Evolutionary conservation across 148 eudicot species (phyloP).

Genomic region (Fagopyrum esculentum): DNA sequence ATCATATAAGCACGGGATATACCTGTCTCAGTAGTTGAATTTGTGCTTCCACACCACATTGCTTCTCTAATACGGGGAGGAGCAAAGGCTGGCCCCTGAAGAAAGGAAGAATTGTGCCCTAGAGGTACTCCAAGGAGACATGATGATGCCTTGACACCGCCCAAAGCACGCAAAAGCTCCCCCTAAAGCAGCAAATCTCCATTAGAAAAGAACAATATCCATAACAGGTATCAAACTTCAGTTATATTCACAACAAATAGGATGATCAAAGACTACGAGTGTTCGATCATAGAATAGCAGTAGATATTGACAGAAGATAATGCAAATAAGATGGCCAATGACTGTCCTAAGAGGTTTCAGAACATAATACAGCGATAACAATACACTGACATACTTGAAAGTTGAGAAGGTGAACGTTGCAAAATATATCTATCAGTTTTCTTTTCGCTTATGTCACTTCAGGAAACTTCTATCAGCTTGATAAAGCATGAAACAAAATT

Average conservation of each 20-base stretch:
- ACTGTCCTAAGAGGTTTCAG: background rate
- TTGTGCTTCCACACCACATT: conserved; percentile 97
- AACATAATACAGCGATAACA: background rate
- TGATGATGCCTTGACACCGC: conserved; percentile 77
- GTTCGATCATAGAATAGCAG: background rate
- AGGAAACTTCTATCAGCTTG: background rate
- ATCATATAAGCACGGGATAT: background rate
- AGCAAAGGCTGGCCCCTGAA: conserved; percentile 98
- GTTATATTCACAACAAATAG: background rate
- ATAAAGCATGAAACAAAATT: background rate
- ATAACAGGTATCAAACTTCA: background rate
- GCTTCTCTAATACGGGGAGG: conserved; percentile 95
- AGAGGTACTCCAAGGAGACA: conserved; percentile 92
- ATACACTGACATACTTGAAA: background rate
- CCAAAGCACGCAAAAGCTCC: conserved; percentile 84
- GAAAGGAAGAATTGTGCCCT: conserved; percentile 95
- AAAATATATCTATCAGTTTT: background rate
- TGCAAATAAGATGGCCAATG: background rate
- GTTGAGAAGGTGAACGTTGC: background rate
- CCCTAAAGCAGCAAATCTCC: conserved; percentile 35
- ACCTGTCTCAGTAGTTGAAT: conserved; percentile 90
- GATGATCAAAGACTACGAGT: background rate
- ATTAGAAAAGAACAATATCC: background rate
- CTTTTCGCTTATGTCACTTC: background rate
- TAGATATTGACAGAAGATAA: background rate